A percentile compares a stretch with the other conserved stretches of the same genome.
Conservation (phyloP, 345 rosid species). For the Gossypium raimondii region DNA sequence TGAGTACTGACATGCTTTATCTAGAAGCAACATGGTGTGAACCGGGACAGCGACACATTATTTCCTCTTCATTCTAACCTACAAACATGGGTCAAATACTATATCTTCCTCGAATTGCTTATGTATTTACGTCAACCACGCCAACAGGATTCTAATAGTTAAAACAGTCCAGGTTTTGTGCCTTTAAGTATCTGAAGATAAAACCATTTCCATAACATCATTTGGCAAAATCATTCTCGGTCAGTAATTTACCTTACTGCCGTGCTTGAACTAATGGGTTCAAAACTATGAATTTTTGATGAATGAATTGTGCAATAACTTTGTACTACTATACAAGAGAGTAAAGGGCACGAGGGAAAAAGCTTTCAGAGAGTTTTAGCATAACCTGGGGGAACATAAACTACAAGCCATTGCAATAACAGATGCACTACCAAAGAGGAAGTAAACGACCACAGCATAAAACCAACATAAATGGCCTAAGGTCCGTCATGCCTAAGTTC, state of each 20-base stretch:
- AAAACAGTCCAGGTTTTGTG: not conserved
- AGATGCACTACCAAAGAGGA: no score
- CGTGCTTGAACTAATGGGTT: not conserved
- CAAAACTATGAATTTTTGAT: not conserved
- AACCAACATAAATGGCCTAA: no score
- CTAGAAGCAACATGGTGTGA: constrained; percentile 2
- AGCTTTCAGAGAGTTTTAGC: no score
- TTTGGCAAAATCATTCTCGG: not conserved
- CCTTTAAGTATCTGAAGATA: not conserved
- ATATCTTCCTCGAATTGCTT: not conserved
- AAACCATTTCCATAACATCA: not conserved
- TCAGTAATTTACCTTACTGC: not conserved
- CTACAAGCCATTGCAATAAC: no score
- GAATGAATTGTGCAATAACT: not conserved
- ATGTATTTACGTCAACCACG: not conserved
- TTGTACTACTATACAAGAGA: no score
- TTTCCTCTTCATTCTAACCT: not conserved
- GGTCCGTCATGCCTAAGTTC: not conserved
- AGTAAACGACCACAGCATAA: no score
- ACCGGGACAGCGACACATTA: not conserved
- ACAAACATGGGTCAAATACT: not conserved
- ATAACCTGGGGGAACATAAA: no score
- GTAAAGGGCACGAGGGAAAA: no score
- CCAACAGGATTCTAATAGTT: not conserved
- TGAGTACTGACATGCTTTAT: not conserved